These are phyloP conservation scores for Macadamia integrifolia DNA, from an alignment of 164 flowering plant species.

Conservation along the genomic window DNA sequence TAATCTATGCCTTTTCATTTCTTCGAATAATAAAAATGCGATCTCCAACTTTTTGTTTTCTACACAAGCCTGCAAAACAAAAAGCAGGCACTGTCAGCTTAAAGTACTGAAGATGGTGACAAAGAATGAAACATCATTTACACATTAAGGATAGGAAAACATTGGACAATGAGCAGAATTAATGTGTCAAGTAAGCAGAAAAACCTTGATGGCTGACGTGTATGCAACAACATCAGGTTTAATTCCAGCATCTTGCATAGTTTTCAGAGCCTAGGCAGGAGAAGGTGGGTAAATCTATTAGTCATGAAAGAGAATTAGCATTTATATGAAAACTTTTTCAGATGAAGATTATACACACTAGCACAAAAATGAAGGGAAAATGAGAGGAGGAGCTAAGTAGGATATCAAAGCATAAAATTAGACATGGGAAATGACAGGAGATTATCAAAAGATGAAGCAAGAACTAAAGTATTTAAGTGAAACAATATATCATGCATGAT, in stretches of 20 bases:
- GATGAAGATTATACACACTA: background rate
- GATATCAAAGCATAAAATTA: background rate
- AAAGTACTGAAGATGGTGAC: background rate
- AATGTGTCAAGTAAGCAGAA: constrained; percentile 3
- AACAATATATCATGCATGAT: no score
- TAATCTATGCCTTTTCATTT: constrained; percentile 65
- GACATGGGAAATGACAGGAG: background rate
- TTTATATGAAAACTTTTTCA: no score
- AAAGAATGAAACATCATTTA: background rate
- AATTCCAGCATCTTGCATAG: constrained; percentile 56
- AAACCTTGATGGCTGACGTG: constrained; percentile 83
- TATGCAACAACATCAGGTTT: constrained; percentile 82
- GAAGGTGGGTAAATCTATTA: no score
- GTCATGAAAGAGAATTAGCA: no score
- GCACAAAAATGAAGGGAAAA: no score
- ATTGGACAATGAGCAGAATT: background rate
- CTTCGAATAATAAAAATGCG: constrained; percentile 66
- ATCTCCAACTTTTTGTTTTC: constrained; percentile 38
- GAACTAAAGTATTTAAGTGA: background rate
- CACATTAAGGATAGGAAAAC: background rate
- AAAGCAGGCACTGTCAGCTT: constrained; percentile 14
- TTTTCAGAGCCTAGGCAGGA: constrained; percentile 43
- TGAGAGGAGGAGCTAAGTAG: no score
- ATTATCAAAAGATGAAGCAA: background rate
- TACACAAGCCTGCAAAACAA: constrained; percentile 62